phyloP scores from a whole-genome alignment of 192 early-diverging fungal species.

The Backusella psychrophila region DNA sequence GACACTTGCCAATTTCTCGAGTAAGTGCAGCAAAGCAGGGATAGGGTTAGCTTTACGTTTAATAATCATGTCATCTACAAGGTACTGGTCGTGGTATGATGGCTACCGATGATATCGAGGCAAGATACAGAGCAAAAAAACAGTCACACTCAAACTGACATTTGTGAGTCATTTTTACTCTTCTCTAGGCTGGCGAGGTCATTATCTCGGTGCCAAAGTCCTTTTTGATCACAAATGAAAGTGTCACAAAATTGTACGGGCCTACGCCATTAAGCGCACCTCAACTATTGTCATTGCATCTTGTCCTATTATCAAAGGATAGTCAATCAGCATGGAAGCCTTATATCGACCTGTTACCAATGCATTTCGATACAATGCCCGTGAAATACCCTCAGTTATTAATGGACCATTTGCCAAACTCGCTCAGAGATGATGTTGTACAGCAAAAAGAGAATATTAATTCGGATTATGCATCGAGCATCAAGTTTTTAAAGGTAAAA shows the following conservation, averaged over 20 bases:
- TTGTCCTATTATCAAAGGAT: constrained; percentile 38
- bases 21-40: constrained; percentile 17
- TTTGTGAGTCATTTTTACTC: neutral
- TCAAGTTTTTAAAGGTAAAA: constrained; percentile 29
- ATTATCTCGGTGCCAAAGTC: constrained; percentile 50
- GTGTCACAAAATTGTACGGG: constrained; percentile 38
- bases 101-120: constrained; percentile 53
- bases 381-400: constrained; percentile 41
- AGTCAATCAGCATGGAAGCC: constrained; percentile 42
- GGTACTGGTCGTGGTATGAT: constrained; percentile 59
- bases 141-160: neutral
- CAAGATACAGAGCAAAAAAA: constrained; percentile 5
- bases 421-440: constrained; percentile 40
- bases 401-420: constrained; percentile 35
- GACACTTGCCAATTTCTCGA: constrained; percentile 50
- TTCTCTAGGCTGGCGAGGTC: constrained; percentile 47
- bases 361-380: constrained; percentile 53
- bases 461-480: constrained; percentile 33
- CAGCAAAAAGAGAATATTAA: constrained; percentile 47
- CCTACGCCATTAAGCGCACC: constrained; percentile 40
- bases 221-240: constrained; percentile 44
- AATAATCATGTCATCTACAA: constrained; percentile 4
- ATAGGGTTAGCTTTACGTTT: neutral
- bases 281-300: constrained; percentile 47
- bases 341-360: constrained; percentile 48